phyloP scores from a whole-genome alignment of 208 protist genomes.

The Acanthamoeba lenticulata region DNA sequence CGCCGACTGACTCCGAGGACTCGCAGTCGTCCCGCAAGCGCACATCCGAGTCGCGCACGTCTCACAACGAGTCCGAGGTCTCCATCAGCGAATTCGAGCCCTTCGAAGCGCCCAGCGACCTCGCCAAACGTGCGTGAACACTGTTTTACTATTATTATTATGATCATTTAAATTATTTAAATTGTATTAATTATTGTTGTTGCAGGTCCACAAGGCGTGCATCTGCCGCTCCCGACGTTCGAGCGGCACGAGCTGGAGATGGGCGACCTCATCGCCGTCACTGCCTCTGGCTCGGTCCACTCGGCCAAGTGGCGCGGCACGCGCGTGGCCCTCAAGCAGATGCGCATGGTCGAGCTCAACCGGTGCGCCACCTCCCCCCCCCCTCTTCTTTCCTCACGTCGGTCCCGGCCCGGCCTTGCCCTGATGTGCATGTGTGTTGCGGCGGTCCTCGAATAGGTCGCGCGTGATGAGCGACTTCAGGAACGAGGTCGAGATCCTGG shows the following conservation, averaged over 20 bases:
- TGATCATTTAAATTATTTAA: neutral
- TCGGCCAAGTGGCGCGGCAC: slow-evolving; percentile 2
- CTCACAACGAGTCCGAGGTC: neutral
- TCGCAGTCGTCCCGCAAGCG: slow-evolving; percentile 1
- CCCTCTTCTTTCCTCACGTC: neutral
- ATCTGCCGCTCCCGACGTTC: slow-evolving; percentile 38
- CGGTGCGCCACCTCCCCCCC: neutral
- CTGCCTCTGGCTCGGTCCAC: slow-evolving; percentile 1
- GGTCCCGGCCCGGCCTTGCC: too few species aligned
- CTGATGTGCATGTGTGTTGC: neutral
- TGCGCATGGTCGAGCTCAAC: slow-evolving; percentile 50
- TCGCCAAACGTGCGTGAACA: neutral
- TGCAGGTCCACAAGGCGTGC: neutral
- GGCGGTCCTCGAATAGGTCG: too few species aligned
- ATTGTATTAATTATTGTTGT: neutral
- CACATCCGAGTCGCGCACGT: neutral
- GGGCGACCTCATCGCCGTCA: slow-evolving; percentile 27
- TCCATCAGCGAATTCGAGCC: slow-evolving; percentile 34
- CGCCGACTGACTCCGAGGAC: neutral
- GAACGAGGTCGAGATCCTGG: slow-evolving; percentile 80
- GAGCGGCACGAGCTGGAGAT: neutral
- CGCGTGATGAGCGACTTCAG: slow-evolving; percentile 72
- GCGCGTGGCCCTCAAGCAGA: slow-evolving; percentile 10
- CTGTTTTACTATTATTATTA: neutral
- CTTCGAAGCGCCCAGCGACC: slow-evolving; percentile 8